These are phyloP conservation scores for Corylus heterophylla DNA, from an alignment of 306 rosid genomes.

Conservation along the genomic window DNA sequence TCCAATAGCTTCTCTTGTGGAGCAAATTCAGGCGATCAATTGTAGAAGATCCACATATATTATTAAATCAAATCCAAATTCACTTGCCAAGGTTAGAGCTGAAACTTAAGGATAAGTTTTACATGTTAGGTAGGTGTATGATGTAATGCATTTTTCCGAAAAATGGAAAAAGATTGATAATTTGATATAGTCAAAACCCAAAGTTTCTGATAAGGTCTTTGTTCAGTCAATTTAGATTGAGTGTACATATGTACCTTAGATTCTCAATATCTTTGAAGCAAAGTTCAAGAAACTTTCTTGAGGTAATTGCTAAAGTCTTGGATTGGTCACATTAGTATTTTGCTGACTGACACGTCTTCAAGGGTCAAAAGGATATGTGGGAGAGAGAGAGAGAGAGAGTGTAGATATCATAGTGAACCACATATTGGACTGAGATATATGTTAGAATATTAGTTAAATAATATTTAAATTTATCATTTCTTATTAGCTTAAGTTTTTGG, in stretches of 20 bases:
- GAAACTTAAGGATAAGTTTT: neutral
- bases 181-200: constrained; percentile 4
- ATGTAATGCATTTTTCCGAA: constrained; percentile 20
- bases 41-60: neutral
- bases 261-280: constrained; percentile 6
- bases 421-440: no score
- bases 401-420: neutral
- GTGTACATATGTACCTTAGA: constrained; percentile 15
- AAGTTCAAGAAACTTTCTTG: neutral
- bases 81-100: neutral
- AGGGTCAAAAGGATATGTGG: neutral
- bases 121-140: constrained; percentile 28
- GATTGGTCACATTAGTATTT: neutral
- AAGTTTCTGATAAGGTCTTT: neutral
- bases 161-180: constrained; percentile 6
- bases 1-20: no score
- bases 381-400: neutral
- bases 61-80: neutral
- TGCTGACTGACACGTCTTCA: neutral
- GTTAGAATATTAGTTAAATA: no score
- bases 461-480: no score
- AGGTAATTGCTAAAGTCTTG: neutral
- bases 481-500: no score
- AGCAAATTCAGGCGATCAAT: no score
- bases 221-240: constrained; percentile 21